phyloP scores from a whole-genome alignment of 768 basidiomycete genomes.

The Trametes cingulata region DNA sequence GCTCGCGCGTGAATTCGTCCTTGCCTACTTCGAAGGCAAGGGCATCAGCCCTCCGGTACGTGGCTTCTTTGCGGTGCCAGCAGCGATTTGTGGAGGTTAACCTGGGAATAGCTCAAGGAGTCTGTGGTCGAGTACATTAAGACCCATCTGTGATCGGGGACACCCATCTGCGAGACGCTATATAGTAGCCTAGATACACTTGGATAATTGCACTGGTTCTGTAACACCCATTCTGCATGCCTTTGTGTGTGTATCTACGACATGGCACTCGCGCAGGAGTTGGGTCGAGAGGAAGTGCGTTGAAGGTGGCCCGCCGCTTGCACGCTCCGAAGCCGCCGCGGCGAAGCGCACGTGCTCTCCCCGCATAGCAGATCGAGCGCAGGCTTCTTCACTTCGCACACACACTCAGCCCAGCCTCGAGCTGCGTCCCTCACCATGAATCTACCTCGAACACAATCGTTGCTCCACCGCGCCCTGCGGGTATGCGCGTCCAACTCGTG shows the following conservation, averaged over 20 bases:
- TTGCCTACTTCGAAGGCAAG: slow-evolving; percentile 72
- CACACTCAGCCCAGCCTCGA: neutral
- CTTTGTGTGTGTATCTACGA: neutral
- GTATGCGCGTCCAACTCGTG: neutral
- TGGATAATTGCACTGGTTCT: neutral
- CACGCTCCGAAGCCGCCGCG: no score
- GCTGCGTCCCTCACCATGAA: slow-evolving; percentile 9
- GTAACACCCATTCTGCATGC: neutral
- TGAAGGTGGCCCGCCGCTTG: no score
- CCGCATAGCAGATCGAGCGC: slow-evolving; percentile 9
- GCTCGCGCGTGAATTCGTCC: slow-evolving; percentile 71
- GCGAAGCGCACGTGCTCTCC: slow-evolving; percentile 6
- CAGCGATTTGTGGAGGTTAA: neutral
- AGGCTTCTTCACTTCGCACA: neutral
- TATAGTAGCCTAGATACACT: neutral
- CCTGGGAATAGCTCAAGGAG: slow-evolving; percentile 46
- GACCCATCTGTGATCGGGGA: neutral
- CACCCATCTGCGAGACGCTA: neutral
- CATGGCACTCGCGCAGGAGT: neutral
- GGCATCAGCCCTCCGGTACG: slow-evolving; percentile 73
- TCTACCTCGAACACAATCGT: slow-evolving; percentile 8
- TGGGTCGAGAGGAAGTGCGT: neutral
- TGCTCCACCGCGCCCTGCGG: slow-evolving; percentile 6
- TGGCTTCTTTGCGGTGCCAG: slow-evolving; percentile 4
- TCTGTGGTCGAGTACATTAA: slow-evolving; percentile 43